Evolutionary conservation across 352 stramenopile species (phyloP).

Genomic region (Globisporangium yorkense): DNA sequence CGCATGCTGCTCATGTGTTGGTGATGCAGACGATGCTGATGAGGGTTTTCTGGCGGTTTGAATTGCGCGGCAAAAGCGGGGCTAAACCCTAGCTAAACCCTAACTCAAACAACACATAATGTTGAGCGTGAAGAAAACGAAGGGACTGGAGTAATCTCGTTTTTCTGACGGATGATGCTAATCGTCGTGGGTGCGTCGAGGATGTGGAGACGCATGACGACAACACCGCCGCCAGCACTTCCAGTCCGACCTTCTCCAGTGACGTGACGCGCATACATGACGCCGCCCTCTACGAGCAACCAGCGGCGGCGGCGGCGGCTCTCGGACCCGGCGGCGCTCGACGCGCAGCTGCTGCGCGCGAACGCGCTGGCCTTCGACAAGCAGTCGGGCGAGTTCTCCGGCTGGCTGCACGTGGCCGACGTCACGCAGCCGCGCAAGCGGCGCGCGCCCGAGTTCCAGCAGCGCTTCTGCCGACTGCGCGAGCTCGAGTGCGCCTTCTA

Average conservation of each 20-base stretch:
- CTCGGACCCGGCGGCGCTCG: constrained; percentile 23
- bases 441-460: constrained; percentile 14
- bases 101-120: background rate
- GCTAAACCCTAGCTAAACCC: background rate
- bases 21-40: no score
- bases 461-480: constrained; percentile 31
- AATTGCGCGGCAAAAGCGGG: background rate
- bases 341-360: constrained; percentile 18
- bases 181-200: constrained; percentile 6
- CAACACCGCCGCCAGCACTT: no score
- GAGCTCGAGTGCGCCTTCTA: constrained; percentile 43
- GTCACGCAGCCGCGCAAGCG: background rate
- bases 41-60: background rate
- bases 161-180: background rate
- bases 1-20: constrained; percentile 16
- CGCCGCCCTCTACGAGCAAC: background rate
- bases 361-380: constrained; percentile 17
- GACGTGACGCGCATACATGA: background rate
- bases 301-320: constrained; percentile 1
- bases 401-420: constrained; percentile 30
- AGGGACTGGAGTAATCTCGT: no score
- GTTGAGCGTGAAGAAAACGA: no score
- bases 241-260: no score
- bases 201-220: background rate
- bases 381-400: constrained; percentile 23